Conservation (phyloP, 768 basidiomycete genomes). For the Boletus sensibilis region DNA sequence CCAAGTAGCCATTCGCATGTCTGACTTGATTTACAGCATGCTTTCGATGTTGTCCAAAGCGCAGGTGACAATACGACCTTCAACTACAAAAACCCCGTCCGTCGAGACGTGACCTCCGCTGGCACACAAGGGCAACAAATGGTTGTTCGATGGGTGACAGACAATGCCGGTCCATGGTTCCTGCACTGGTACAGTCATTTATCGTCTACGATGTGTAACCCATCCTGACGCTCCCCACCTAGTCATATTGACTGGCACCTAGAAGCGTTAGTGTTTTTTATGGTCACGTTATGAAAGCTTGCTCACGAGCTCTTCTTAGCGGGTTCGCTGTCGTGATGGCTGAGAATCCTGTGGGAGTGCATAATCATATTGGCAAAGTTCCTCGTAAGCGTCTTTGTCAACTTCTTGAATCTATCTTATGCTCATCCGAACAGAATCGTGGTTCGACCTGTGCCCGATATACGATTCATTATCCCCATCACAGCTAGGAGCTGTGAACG, state of each 20-base stretch:
- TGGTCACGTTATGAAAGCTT: not conserved
- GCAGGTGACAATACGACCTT: constrained; percentile 20
- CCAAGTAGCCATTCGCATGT: not conserved
- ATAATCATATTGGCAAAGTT: constrained; percentile 9
- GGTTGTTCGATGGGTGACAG: constrained; percentile 55
- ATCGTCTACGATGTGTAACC: not conserved
- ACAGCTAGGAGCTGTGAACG: constrained; percentile 21
- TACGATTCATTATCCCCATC: constrained; percentile 17
- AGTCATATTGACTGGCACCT: constrained; percentile 34
- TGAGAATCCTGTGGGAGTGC: constrained; percentile 21
- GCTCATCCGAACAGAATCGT: constrained; percentile 15
- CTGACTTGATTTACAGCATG: constrained; percentile 28
- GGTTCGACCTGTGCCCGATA: constrained; percentile 27
- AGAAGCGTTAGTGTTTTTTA: constrained; percentile 14
- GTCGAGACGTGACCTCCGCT: constrained; percentile 30
- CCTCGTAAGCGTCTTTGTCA: constrained; percentile 12
- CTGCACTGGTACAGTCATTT: constrained; percentile 36
- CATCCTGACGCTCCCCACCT: not conserved
- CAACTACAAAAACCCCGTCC: constrained; percentile 40
- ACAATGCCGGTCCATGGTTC: constrained; percentile 64
- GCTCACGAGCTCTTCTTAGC: constrained; percentile 7
- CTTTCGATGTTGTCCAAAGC: constrained; percentile 36
- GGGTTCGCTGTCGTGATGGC: constrained; percentile 30
- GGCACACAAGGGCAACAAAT: constrained; percentile 40
- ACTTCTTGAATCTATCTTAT: not conserved